Conservation (phyloP, 2,329 filamentous ascomycete genomes). For the Pyrenophora graminea region DNA sequence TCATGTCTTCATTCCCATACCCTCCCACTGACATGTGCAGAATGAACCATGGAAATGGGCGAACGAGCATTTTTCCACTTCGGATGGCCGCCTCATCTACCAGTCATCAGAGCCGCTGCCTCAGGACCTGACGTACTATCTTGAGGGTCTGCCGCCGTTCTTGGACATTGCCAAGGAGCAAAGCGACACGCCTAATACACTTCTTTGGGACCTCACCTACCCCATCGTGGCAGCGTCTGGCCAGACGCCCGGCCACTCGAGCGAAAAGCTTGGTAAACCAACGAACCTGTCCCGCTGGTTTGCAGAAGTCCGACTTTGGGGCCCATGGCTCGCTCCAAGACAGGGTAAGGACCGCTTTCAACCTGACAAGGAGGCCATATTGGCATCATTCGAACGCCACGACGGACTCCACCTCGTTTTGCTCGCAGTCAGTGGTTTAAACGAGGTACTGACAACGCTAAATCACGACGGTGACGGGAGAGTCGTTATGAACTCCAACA, state of each 20-base stretch:
- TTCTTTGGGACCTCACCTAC: slow-evolving; percentile 70
- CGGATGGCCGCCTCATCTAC: slow-evolving; percentile 67
- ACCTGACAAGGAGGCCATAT: slow-evolving; percentile 75
- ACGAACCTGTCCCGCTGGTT: slow-evolving; percentile 75
- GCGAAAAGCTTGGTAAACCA: slow-evolving; percentile 65
- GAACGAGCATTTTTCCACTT: slow-evolving; percentile 64
- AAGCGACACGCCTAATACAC: slow-evolving; percentile 70
- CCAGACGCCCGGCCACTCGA: slow-evolving; percentile 61
- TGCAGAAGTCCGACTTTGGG: slow-evolving; percentile 76
- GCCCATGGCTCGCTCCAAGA: slow-evolving; percentile 85
- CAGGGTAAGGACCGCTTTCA: slow-evolving; percentile 72
- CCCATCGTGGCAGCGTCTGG: slow-evolving; percentile 60
- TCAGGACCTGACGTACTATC: slow-evolving; percentile 58
- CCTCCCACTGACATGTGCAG: slow-evolving; percentile 5
- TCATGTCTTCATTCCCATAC: neutral
- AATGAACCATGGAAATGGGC: slow-evolving; percentile 71
- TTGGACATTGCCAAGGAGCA: slow-evolving; percentile 58
- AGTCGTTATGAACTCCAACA: slow-evolving; percentile 70
- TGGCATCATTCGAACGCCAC: slow-evolving; percentile 75
- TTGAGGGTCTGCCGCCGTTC: slow-evolving; percentile 61
- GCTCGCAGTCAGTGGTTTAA: slow-evolving; percentile 74
- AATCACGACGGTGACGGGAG: slow-evolving; percentile 67
- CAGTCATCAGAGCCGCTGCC: slow-evolving; percentile 44
- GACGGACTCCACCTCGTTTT: slow-evolving; percentile 77
- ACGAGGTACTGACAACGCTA: slow-evolving; percentile 72